Percentiles rank a stretch among this genome's conserved stretches.
Conservation (phyloP, 345 rosid species). For the Abelmoschus esculentus region DNA sequence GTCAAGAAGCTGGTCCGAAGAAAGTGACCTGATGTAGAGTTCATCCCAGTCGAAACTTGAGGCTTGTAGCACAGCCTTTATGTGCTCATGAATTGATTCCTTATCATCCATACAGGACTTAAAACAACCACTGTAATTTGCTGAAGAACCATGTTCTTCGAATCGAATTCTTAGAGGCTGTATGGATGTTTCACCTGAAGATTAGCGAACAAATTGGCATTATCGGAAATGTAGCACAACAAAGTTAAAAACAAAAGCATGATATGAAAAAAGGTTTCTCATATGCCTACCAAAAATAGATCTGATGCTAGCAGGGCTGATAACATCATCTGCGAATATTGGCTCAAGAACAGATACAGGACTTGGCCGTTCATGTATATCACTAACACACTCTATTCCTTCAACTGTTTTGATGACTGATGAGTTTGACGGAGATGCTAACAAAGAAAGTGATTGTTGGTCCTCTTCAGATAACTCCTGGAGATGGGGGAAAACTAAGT, state of each 20-base stretch:
- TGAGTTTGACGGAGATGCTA: slow-evolving; percentile 38
- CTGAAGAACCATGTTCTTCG: slow-evolving; percentile 40
- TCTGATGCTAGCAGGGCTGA: slow-evolving; percentile 50
- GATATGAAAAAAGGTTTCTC: not conserved
- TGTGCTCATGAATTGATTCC: slow-evolving; percentile 36
- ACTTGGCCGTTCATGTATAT: slow-evolving; percentile 56
- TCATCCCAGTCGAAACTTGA: slow-evolving; percentile 67
- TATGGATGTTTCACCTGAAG: slow-evolving; percentile 40
- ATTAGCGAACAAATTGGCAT: slow-evolving; percentile 22
- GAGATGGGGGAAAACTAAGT: slow-evolving; percentile 5
- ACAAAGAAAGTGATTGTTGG: slow-evolving; percentile 34
- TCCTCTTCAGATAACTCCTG: slow-evolving; percentile 38
- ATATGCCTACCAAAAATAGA: slow-evolving; percentile 46
- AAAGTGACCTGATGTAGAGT: slow-evolving; percentile 46
- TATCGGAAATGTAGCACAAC: slow-evolving; percentile 3
- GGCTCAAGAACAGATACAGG: slow-evolving; percentile 92
- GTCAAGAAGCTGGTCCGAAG: slow-evolving; percentile 59
- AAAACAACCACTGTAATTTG: slow-evolving; percentile 22
- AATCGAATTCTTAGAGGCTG: slow-evolving; percentile 59
- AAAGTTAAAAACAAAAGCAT: not conserved
- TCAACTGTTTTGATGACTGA: slow-evolving; percentile 29
- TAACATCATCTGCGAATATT: slow-evolving; percentile 52
- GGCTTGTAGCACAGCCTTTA: slow-evolving; percentile 45
- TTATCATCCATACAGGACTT: slow-evolving; percentile 41
- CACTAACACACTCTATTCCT: slow-evolving; percentile 36